phyloP scores from a whole-genome alignment of 2,329 filamentous ascomycete species.

The Stenocarpella maydis region DNA sequence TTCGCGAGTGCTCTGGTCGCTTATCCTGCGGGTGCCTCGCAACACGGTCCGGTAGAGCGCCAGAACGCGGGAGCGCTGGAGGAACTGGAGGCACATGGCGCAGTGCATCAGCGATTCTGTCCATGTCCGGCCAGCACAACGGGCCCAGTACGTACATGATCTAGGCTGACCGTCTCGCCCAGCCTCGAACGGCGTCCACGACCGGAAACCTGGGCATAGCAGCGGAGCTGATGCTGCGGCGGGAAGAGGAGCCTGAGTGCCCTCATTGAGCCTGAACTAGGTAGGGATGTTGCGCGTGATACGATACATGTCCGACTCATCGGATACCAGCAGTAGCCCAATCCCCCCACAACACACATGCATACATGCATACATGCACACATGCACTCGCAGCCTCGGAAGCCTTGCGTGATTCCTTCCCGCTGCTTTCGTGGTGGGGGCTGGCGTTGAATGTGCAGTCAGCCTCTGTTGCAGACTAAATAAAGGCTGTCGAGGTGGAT shows the following conservation, averaged over 20 bases:
- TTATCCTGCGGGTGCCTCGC: conserved; percentile 61
- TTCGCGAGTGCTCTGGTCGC: conserved; percentile 57
- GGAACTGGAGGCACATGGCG: conserved; percentile 54
- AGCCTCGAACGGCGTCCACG: conserved; percentile 46
- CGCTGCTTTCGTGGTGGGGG: background rate
- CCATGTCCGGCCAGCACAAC: background rate
- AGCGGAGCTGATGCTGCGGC: conserved; percentile 43
- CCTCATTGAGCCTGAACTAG: conserved; percentile 34
- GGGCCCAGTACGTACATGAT: conserved; percentile 58
- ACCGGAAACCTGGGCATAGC: conserved; percentile 47
- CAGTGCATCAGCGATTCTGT: background rate
- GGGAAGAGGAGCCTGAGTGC: conserved; percentile 35
- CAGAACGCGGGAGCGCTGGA: conserved; percentile 63
- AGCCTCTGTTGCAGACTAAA: background rate
- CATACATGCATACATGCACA: too few relatives aligned
- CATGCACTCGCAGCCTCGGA: background rate
- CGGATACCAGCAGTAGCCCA: background rate
- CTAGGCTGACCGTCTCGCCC: conserved; percentile 60
- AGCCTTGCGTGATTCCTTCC: background rate
- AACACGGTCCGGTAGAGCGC: conserved; percentile 67
- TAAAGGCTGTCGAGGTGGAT: background rate
- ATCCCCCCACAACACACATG: background rate
- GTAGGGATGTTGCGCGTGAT: background rate
- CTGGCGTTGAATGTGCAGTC: background rate
- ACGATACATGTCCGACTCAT: background rate